Evolutionary conservation across 106 monocot genomes (phyloP), one percentile per base, ranked within the genome.

Genomic region (Acanthochlamys bracteata): DNA sequence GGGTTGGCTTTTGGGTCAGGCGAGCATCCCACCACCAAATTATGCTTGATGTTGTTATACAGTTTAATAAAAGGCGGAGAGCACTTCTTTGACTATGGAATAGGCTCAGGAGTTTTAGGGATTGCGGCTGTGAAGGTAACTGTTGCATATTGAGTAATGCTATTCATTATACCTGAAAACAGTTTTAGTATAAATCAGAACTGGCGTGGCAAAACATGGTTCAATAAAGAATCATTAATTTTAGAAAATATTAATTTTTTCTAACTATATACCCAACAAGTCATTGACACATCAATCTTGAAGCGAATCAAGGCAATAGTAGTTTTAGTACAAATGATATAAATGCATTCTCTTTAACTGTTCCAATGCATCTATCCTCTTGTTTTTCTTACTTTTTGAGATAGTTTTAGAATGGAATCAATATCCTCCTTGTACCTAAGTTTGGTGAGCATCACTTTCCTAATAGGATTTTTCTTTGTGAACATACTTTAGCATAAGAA

Each of bases 1-100:
- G 91, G 91, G 56, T 67, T 98, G 80, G 80, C 91, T 74, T 91
- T 98, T 57, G 96, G 91, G 64, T 91, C 88, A 4, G 96, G 96
- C 53, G 96, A 96, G 27, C 96, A 96, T 71, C 84, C 96, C 0
- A 91, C 96, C 24, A 98, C 91, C 24, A 88, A 83, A 71, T 63
- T 98, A 62, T 98, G 96, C 63, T 81, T 98, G 71, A 42, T 91
- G 60, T 45, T 91, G 60, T 69, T 98, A 25, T 60, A 73, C 53
- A 60, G 45, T 14, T 62, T 71, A 52, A 76, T 98, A 69, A 85
- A 71, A 77, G 96, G 91, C 43, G 88, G 91, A 63, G 96, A 88
- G 72, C 41, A 25, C 15, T 42, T 98, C 11, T 76, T 98, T 54
- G 96, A 91, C 61, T 98, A 98, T 85, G 96, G 96, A 25, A 83